Conservation (phyloP, 768 basidiomycete genomes). For the Suillus cothurnatus region DNA sequence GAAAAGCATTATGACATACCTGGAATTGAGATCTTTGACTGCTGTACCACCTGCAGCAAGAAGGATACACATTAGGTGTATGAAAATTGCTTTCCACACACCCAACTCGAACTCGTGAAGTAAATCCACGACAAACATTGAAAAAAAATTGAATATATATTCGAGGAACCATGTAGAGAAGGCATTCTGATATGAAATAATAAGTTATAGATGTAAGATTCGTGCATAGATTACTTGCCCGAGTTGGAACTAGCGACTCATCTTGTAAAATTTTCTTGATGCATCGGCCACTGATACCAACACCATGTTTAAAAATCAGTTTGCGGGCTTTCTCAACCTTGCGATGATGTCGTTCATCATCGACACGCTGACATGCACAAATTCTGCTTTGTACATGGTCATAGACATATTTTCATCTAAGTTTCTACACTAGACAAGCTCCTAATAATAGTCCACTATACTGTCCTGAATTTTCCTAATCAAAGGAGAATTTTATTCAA, state of each 20-base stretch:
- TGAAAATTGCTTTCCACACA: conserved; percentile 26
- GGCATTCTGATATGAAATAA: conserved; percentile 32
- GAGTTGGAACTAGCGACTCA: conserved; percentile 18
- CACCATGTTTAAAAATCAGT: background rate
- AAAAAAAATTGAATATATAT: conserved; percentile 19
- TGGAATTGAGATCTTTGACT: conserved; percentile 17
- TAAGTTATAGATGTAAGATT: too few relatives aligned
- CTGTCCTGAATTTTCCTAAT: too few relatives aligned
- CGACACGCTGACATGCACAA: conserved; percentile 2
- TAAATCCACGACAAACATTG: conserved; percentile 19
- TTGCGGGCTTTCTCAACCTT: background rate
- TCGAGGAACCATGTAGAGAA: conserved; percentile 28
- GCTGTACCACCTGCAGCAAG: conserved; percentile 7
- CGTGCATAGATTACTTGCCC: background rate
- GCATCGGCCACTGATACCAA: background rate
- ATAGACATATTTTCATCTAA: too few relatives aligned
- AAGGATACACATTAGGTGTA: conserved; percentile 26
- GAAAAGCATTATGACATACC: conserved; percentile 12
- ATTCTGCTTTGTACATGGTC: too few relatives aligned
- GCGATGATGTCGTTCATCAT: conserved; percentile 2
- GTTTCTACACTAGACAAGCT: too few relatives aligned
- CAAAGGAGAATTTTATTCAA: too few relatives aligned
- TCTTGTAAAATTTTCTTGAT: conserved; percentile 10
- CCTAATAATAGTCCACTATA: too few relatives aligned
- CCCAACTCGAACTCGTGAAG: conserved; percentile 29